Evolutionary conservation across 78 protist species (phyloP).

Genomic region (Capsaspora owczarzaki): DNA sequence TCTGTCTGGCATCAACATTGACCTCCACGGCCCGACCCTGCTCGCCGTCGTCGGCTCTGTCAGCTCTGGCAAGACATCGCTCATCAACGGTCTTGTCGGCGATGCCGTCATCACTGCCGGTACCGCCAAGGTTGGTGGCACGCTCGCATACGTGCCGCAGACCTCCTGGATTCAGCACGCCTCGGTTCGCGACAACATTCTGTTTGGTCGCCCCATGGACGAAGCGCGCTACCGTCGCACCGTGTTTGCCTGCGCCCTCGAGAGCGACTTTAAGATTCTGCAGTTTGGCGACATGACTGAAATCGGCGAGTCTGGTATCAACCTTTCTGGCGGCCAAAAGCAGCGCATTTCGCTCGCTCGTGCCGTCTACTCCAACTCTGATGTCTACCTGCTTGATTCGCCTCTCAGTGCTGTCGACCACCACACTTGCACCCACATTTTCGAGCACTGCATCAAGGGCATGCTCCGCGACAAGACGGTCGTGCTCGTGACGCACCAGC

Average conservation of each 20-base stretch:
- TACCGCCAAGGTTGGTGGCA: not conserved
- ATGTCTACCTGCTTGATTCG: slow-evolving; percentile 49
- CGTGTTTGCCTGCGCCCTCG: slow-evolving; percentile 15
- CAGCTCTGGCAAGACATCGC: slow-evolving; percentile 46
- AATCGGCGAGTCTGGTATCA: slow-evolving; percentile 67
- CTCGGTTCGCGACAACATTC: slow-evolving; percentile 47
- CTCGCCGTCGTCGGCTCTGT: slow-evolving; percentile 42
- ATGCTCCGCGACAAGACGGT: slow-evolving; percentile 39
- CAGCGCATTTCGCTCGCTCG: slow-evolving; percentile 55
- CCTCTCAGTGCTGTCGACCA: slow-evolving; percentile 31
- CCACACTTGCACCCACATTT: slow-evolving; percentile 12
- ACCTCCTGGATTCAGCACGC: slow-evolving; percentile 29
- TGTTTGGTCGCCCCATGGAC: slow-evolving; percentile 32
- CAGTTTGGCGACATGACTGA: slow-evolving; percentile 28
- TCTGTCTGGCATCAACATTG: not conserved
- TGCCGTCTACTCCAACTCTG: slow-evolving; percentile 54
- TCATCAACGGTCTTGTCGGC: slow-evolving; percentile 32
- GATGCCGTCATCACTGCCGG: slow-evolving; percentile 4
- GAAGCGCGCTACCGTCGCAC: slow-evolving; percentile 8
- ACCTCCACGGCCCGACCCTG: not conserved
- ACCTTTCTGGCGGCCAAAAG: slow-evolving; percentile 63
- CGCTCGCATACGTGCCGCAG: slow-evolving; percentile 13
- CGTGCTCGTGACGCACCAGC: slow-evolving; percentile 71
- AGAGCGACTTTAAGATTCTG: slow-evolving; percentile 15
- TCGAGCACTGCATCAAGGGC: slow-evolving; percentile 44